phyloP scores from a whole-genome alignment of 2,329 filamentous ascomycete species.

The Colletotrichum eremochloae region DNA sequence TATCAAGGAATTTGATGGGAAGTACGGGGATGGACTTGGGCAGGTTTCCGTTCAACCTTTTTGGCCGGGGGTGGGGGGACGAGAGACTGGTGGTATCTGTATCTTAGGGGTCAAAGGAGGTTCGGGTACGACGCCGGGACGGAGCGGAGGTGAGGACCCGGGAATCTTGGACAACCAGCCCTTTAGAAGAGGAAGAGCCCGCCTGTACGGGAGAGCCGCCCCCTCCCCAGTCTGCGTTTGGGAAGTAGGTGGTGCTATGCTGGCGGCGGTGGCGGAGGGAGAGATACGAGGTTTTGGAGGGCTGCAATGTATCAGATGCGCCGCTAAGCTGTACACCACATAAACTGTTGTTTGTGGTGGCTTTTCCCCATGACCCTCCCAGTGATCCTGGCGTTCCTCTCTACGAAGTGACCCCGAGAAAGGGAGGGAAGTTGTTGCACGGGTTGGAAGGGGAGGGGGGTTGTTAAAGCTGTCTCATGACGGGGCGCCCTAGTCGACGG shows the following conservation, averaged over 20 bases:
- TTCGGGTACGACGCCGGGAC: conserved; percentile 10
- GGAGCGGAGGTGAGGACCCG: conserved; percentile 2
- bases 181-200: not conserved
- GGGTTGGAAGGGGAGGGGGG: not conserved
- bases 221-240: not conserved
- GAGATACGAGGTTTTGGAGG: conserved; percentile 27
- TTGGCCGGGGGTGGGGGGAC: not conserved
- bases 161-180: not conserved
- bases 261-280: not conserved
- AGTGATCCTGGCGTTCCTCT: not conserved
- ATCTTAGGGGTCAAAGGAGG: conserved; percentile 15
- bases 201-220: not conserved
- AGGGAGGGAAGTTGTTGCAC: not conserved
- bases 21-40: not conserved
- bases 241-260: conserved; percentile 2
- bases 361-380: not conserved
- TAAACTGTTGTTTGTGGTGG: too few species aligned
- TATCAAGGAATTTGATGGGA: not conserved
- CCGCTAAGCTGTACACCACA: not conserved
- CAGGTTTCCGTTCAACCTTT: not conserved
- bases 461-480: conserved; percentile 15
- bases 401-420: not conserved
- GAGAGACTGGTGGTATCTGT: conserved; percentile 1
- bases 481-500: conserved; percentile 8
- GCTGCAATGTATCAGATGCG: not conserved